These are phyloP conservation scores for Aspergillus asperescens DNA, from an alignment of 495 filamentous ascomycete species.

Conservation along the genomic window DNA sequence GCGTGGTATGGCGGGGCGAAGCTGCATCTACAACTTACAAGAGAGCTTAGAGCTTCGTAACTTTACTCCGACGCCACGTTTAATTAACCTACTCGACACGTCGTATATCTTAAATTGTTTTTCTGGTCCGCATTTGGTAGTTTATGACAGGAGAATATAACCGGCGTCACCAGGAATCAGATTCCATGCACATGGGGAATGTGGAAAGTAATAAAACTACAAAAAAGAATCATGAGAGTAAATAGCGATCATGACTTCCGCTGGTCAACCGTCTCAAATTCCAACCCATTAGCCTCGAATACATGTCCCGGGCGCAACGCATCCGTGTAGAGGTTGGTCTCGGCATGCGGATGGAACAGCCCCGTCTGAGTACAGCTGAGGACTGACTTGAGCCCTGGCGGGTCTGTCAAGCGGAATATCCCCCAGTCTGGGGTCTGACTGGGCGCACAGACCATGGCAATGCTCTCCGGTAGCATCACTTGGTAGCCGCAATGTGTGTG, in stretches of 20 bases:
- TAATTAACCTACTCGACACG: not conserved
- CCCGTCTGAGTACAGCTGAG: slow-evolving; percentile 67
- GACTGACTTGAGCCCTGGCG: slow-evolving; percentile 77
- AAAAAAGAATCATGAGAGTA: no score
- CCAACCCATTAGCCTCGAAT: slow-evolving; percentile 64
- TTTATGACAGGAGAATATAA: not conserved
- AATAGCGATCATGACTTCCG: slow-evolving; percentile 28
- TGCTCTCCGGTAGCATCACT: slow-evolving; percentile 87
- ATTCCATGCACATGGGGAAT: slow-evolving; percentile 4
- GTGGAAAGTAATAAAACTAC: slow-evolving; percentile 3
- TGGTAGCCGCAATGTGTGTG: slow-evolving; percentile 94
- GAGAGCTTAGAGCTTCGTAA: no score
- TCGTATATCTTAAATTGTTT: not conserved
- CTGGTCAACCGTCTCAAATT: slow-evolving; percentile 76
- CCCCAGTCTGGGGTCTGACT: slow-evolving; percentile 79
- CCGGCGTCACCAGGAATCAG: not conserved
- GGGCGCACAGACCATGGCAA: slow-evolving; percentile 95
- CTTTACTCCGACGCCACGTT: no score
- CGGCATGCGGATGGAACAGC: slow-evolving; percentile 76
- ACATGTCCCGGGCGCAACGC: slow-evolving; percentile 82
- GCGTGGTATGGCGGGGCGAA: slow-evolving; percentile 8
- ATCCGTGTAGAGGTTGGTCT: slow-evolving; percentile 75
- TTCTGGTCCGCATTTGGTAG: no score
- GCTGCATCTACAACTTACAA: no score
- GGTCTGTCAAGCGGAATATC: slow-evolving; percentile 87